Evolutionary conservation across 2,329 filamentous ascomycete species (phyloP).

Genomic region (Lizonia empirigonia): DNA sequence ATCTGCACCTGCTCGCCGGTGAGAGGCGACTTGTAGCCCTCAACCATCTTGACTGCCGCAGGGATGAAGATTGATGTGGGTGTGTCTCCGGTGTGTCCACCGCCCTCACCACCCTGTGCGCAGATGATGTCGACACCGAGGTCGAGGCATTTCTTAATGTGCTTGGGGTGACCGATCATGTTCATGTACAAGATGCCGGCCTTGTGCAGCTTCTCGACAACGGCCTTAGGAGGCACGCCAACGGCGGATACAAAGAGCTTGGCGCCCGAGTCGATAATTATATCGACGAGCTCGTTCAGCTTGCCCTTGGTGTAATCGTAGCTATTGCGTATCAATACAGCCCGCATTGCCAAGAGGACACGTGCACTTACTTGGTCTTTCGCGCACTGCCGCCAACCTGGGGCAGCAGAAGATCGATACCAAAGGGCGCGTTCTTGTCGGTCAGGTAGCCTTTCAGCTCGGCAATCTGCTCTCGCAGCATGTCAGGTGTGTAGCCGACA

Average conservation of each 20-base stretch:
- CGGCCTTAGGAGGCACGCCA: constrained; percentile 84
- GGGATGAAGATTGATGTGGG: constrained; percentile 93
- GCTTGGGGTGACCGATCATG: constrained; percentile 99
- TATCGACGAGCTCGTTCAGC: constrained; percentile 85
- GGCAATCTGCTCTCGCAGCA: constrained; percentile 92
- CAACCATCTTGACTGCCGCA: constrained; percentile 80
- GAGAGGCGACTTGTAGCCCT: constrained; percentile 82
- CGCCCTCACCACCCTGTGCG: constrained; percentile 96
- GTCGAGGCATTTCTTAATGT: constrained; percentile 94
- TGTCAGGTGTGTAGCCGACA: constrained; percentile 93
- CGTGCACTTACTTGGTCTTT: constrained; percentile 77
- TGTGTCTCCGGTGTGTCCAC: constrained; percentile 93
- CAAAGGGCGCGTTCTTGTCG: constrained; percentile 94
- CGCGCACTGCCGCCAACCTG: constrained; percentile 93
- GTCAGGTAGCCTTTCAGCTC: constrained; percentile 87
- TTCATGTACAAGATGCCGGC: constrained; percentile 96
- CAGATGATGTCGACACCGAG: constrained; percentile 93
- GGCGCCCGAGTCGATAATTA: constrained; percentile 89
- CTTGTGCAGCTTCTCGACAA: constrained; percentile 89
- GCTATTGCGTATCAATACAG: constrained; percentile 57
- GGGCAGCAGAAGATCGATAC: constrained; percentile 89
- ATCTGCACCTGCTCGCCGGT: constrained; percentile 89
- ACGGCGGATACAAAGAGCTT: constrained; percentile 97
- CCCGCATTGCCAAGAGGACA: background rate
- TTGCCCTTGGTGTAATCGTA: constrained; percentile 99